A percentile compares a stretch with the other conserved stretches of the same genome.
Conservation (phyloP, 345 rosid species). For the Lepidium didymum region DNA sequence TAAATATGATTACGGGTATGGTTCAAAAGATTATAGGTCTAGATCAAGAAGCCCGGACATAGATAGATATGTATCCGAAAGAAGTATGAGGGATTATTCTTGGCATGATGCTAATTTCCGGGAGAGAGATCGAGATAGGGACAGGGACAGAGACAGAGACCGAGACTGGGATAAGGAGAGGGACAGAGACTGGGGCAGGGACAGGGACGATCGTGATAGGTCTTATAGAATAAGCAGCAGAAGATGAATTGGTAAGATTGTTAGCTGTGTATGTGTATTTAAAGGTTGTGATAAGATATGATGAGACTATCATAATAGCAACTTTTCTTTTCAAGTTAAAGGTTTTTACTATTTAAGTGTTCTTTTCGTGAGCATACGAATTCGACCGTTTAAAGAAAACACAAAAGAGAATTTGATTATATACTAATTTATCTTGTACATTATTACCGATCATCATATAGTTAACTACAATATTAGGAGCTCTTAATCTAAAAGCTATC, state of each 20-base stretch:
- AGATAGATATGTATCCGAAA: conserved; percentile 39
- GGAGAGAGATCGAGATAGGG: conserved; percentile 17
- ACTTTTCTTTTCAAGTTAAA: not conserved
- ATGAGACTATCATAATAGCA: not conserved
- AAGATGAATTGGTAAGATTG: conserved; percentile 21
- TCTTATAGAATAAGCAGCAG: conserved; percentile 22
- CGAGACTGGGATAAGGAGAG: not conserved
- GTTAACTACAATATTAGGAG: no score
- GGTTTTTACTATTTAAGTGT: not conserved
- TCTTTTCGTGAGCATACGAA: no score
- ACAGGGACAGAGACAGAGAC: not conserved
- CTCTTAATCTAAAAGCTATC: not conserved
- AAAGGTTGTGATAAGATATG: not conserved
- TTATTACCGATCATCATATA: no score
- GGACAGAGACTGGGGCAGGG: not conserved
- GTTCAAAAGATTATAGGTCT: conserved; percentile 28
- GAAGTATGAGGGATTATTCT: conserved; percentile 40
- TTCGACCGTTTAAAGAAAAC: no score
- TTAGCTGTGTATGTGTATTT: conserved; percentile 13
- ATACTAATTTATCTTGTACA: no score
- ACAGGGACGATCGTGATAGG: conserved; percentile 28
- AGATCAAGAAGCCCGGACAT: conserved; percentile 32
- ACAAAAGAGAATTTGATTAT: no score
- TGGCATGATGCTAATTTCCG: conserved; percentile 25
- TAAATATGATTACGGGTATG: conserved; percentile 29